These are phyloP conservation scores for Solioccasus polychromus DNA, from an alignment of 768 basidiomycete species.

Conservation along the genomic window DNA sequence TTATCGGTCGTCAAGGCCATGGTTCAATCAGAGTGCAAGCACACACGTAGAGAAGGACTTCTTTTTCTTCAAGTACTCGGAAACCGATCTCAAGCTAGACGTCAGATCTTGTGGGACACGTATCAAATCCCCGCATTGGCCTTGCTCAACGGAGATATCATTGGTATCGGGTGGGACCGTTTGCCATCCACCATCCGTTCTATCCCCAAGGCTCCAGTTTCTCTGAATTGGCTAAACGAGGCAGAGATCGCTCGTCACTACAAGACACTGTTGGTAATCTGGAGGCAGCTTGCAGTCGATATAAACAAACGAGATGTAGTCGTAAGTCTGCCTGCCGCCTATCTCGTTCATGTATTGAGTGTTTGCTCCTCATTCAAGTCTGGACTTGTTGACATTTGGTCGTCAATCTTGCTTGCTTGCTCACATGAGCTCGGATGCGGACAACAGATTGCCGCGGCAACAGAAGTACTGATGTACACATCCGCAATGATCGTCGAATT, in stretches of 20 bases:
- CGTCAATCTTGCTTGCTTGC: constrained; percentile 52
- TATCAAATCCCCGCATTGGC: constrained; percentile 27
- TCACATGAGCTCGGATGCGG: constrained; percentile 41
- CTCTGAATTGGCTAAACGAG: constrained; percentile 35
- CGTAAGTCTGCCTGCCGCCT: constrained; percentile 21
- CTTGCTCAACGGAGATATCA: constrained; percentile 47
- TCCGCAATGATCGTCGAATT: constrained; percentile 38
- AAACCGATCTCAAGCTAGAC: constrained; percentile 16
- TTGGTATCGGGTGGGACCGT: constrained; percentile 25
- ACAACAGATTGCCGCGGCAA: constrained; percentile 34
- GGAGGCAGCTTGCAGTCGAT: constrained; percentile 31
- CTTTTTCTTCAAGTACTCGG: constrained; percentile 37
- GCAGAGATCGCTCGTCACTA: constrained; percentile 39
- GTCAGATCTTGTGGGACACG: constrained; percentile 2
- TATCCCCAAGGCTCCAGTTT: constrained; percentile 22
- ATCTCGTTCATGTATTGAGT: constrained; percentile 3
- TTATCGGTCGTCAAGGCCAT: constrained; percentile 40
- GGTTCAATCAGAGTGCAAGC: constrained; percentile 25
- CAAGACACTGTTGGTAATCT: constrained; percentile 37
- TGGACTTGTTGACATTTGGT: constrained; percentile 47
- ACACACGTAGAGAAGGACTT: constrained; percentile 33
- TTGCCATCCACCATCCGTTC: constrained; percentile 29
- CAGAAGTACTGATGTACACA: constrained; percentile 34
- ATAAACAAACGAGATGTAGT: constrained; percentile 14
- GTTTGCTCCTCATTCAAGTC: constrained; percentile 26